Base-by-base conservation (phyloP, 2,329 filamentous ascomycete species). In the Penicillium sp. region DNA sequence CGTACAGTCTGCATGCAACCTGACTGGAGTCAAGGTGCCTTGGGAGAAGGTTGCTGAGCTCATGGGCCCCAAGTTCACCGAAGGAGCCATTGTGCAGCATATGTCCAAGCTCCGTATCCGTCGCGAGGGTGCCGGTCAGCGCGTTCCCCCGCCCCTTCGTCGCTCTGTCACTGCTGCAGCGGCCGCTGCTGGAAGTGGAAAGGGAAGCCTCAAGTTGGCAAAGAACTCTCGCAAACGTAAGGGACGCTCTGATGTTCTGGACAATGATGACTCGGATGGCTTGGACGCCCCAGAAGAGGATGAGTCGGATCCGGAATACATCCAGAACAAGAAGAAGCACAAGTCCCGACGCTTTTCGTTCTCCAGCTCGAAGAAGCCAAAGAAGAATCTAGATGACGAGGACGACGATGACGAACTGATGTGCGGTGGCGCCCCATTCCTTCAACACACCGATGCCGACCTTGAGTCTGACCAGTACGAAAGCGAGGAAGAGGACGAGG, bases 51-150 rank as follows among this genome's bases (percentile, higher is more conserved):
- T 81, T 25, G 79, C 79, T 6, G 52, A 64, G 25, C 63, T 70
- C 1, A 79, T 82, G 76, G 76, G 75, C 6, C 57, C 70, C 1
- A 73, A 72, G n/a, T 78, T 78, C 57, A 76, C 74, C 0, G 78
- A 78, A 52, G 79, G 80, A 2, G 77, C 80, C 1, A 80, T 82
- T 25, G 68, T 78, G 1, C 81, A 83, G 62, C 81, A 82, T 55
- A 68, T 82, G 14, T 72, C 79, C 0, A 82, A 83, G 60, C 64
- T 82, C 2, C 79, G 80, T 8, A 52, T 42, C 19, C 73, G 75
- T 33, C 73, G 80, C 61, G 61, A 71, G 8, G 61, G 66, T 2
- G 67, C 69, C 4, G 71, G 71, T 0, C 73, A 77, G 30, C 63
- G 63, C 1, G 76, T 80, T 2, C 80, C 80, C 4, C 78, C 79